Conservation (phyloP, 139 green algal genomes). For the Astrephomene gubernaculifera region DNA sequence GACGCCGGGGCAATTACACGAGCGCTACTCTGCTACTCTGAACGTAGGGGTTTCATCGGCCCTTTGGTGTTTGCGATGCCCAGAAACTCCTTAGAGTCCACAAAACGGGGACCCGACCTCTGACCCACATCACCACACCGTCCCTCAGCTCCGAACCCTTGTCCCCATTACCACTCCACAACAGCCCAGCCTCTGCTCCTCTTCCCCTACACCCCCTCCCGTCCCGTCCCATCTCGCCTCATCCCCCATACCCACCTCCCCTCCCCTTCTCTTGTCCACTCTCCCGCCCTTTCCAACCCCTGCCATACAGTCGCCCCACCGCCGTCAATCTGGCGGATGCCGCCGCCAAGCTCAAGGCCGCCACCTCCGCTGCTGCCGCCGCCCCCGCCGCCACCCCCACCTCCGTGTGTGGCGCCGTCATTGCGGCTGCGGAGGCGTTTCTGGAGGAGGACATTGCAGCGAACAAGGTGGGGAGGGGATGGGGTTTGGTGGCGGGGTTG, state of each 20-base stretch:
- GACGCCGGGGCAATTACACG: too few relatives aligned
- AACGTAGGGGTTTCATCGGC: too few relatives aligned
- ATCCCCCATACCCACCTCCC: neutral
- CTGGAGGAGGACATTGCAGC: constrained; percentile 84
- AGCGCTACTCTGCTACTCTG: too few relatives aligned
- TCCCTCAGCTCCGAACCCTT: too few relatives aligned
- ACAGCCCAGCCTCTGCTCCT: neutral
- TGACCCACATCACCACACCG: too few relatives aligned
- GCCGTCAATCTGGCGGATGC: constrained; percentile 95
- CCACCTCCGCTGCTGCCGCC: constrained; percentile 53
- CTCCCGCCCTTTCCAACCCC: neutral
- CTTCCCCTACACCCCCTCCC: neutral
- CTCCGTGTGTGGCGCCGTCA: constrained; percentile 70
- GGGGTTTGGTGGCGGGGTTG: neutral
- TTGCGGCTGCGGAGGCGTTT: constrained; percentile 81
- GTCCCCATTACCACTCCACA: too few relatives aligned
- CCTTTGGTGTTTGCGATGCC: too few relatives aligned
- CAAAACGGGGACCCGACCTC: too few relatives aligned
- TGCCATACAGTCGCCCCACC: constrained; percentile 84
- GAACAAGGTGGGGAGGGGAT: constrained; percentile 72
- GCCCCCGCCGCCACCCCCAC: constrained; percentile 51
- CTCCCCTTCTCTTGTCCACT: neutral
- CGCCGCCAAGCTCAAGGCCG: constrained; percentile 68
- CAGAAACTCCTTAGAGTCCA: too few relatives aligned
- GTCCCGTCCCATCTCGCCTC: neutral